A percentile compares a stretch with the other conserved stretches of the same genome.
Conservation (phyloP, 441 rosid genomes). For the Eugenia klotzschiana region DNA sequence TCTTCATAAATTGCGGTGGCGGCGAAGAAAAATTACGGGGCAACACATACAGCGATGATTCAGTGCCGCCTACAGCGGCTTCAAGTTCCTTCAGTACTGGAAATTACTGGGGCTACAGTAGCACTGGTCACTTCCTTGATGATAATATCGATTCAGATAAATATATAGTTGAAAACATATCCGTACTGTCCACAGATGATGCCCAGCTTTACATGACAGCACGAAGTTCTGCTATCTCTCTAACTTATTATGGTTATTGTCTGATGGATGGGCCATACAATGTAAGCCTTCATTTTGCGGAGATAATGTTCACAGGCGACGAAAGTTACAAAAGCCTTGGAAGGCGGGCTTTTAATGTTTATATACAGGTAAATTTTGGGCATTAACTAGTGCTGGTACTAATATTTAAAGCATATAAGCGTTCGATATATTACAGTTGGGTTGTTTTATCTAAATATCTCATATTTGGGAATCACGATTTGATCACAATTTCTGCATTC, state of each 20-base stretch:
- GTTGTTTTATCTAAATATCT: not conserved
- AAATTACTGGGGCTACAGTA: not conserved
- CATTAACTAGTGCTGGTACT: not conserved
- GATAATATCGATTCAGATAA: fast-evolving
- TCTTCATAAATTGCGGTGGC: not conserved
- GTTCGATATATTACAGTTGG: not conserved
- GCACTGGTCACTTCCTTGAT: not conserved
- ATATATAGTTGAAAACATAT: not conserved
- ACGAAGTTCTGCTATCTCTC: not conserved
- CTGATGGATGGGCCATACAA: not conserved
- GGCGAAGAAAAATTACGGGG: not conserved
- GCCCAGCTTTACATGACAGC: not conserved
- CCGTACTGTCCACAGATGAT: fast-evolving
- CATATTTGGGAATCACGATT: not conserved
- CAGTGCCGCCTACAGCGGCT: fast-evolving
- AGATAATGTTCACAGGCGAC: not conserved
- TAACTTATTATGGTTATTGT: not conserved
- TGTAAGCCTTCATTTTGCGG: not conserved
- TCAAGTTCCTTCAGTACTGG: fast-evolving
- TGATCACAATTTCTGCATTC: not conserved
- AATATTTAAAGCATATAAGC: not conserved
- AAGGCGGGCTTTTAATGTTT: not conserved
- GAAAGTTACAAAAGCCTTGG: not conserved
- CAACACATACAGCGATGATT: fast-evolving
- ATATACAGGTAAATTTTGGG: not conserved